A percentile compares a stretch with the other conserved stretches of the same genome.
phyloP scores from a whole-genome alignment of 768 basidiomycete genomes.

The Cystobasidium tubakii region DNA sequence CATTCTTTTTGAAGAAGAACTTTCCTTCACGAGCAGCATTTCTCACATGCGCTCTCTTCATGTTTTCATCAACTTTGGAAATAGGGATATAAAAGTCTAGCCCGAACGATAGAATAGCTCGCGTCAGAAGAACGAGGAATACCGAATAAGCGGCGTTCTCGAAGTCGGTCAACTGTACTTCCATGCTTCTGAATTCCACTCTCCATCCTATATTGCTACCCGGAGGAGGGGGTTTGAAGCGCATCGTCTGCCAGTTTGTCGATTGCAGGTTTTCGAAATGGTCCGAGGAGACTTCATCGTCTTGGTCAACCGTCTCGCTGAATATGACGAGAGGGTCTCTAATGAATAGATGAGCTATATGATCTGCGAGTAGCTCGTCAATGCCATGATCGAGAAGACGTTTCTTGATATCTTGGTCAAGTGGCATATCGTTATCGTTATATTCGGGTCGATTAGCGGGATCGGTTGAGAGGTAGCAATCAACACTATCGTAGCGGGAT shows the following conservation, averaged over 20 bases:
- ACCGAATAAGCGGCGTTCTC: slow-evolving; percentile 96
- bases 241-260: slow-evolving; percentile 97
- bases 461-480: slow-evolving; percentile 80
- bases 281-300: slow-evolving; percentile 77
- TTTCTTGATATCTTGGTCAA: slow-evolving; percentile 66
- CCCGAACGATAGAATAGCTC: slow-evolving; percentile 84
- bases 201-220: slow-evolving; percentile 92
- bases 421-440: slow-evolving; percentile 77
- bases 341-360: slow-evolving; percentile 92
- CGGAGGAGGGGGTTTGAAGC: slow-evolving; percentile 96
- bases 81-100: slow-evolving; percentile 96
- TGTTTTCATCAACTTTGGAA: slow-evolving; percentile 97
- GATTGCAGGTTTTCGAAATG: slow-evolving; percentile 99
- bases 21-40: slow-evolving; percentile 67
- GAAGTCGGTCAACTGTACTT: slow-evolving; percentile 96
- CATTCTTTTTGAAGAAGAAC: slow-evolving; percentile 84
- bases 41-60: slow-evolving; percentile 78
- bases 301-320: slow-evolving; percentile 85
- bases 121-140: slow-evolving; percentile 86
- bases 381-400: slow-evolving; percentile 78
- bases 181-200: slow-evolving; percentile 98
- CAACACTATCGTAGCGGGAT: slow-evolving; percentile 94
- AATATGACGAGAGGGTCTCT: slow-evolving; percentile 94
- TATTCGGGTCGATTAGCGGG: slow-evolving; percentile 87
- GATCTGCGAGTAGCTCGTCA: slow-evolving; percentile 78